These are phyloP conservation scores for Imleria badia DNA, from an alignment of 768 basidiomycete species.

Conservation along the genomic window DNA sequence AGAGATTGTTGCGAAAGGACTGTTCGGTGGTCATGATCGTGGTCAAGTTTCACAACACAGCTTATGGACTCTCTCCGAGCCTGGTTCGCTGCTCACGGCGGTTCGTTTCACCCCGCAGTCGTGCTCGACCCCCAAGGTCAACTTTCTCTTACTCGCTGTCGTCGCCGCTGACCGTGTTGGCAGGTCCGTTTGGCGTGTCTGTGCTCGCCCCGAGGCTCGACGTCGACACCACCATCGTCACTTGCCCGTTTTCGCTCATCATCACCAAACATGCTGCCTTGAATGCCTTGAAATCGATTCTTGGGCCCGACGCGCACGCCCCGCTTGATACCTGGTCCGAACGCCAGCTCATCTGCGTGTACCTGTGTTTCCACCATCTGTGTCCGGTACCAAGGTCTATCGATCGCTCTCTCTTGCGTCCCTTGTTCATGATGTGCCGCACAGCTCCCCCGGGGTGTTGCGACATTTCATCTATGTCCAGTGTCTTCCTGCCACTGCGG, in stretches of 20 bases:
- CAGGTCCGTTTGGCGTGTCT: constrained; percentile 47
- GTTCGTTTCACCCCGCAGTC: constrained; percentile 48
- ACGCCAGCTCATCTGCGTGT: constrained; percentile 66
- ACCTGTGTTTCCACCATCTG: constrained; percentile 66
- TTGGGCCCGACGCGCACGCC: constrained; percentile 26
- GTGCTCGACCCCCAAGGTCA: constrained; percentile 46
- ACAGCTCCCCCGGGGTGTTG: constrained; percentile 10
- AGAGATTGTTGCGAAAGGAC: constrained; percentile 69
- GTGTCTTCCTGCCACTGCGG: constrained; percentile 55
- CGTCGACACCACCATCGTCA: constrained; percentile 54
- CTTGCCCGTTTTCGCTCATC: constrained; percentile 65
- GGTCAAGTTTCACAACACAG: too few species aligned
- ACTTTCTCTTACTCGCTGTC: neutral
- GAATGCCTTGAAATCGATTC: constrained; percentile 41
- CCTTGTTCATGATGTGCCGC: constrained; percentile 3
- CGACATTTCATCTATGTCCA: constrained; percentile 63
- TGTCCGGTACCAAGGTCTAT: constrained; percentile 36
- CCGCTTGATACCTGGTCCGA: constrained; percentile 49
- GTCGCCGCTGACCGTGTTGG: constrained; percentile 6
- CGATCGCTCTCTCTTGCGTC: neutral
- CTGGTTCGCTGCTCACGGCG: constrained; percentile 54
- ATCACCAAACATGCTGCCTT: constrained; percentile 56
- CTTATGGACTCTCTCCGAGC: constrained; percentile 32
- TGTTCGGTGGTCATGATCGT: constrained; percentile 46
- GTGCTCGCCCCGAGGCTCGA: constrained; percentile 52